Percentiles rank a stretch among this genome's conserved stretches.
Evolutionary conservation across 1,139 yeast species (phyloP).

Genomic region (Debaryomycetaceae sp.): DNA sequence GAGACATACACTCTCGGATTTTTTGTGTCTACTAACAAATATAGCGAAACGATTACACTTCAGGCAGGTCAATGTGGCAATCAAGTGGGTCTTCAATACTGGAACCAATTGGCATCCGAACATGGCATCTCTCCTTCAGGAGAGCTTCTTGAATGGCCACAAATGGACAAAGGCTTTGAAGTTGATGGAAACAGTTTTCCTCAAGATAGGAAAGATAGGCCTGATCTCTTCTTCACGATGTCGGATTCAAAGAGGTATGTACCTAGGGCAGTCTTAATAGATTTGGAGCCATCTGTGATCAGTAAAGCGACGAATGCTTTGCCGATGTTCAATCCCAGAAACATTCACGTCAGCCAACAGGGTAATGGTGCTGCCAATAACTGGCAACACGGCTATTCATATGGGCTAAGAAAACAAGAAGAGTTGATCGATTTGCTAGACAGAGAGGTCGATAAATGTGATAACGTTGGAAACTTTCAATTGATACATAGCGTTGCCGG

Average conservation of each 20-base stretch:
- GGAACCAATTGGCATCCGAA: conserved; percentile 86
- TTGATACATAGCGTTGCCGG: conserved; percentile 96
- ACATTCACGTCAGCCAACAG: conserved; percentile 70
- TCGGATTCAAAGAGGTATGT: conserved; percentile 73
- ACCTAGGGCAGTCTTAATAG: conserved; percentile 82
- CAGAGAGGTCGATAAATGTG: conserved; percentile 88
- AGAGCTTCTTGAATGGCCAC: conserved; percentile 28
- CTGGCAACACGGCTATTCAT: conserved; percentile 88
- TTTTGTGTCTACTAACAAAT: conserved; percentile 24
- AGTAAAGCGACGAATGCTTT: conserved; percentile 56
- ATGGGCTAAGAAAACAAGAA: conserved; percentile 69
- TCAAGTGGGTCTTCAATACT: conserved; percentile 89
- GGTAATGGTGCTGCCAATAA: conserved; percentile 95
- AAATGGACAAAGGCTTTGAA: conserved; percentile 13
- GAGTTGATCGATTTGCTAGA: conserved; percentile 78
- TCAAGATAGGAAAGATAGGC: conserved; percentile 59
- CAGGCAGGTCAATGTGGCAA: conserved; percentile 91
- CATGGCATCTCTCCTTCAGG: conserved; percentile 87
- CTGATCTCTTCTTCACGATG: conserved; percentile 79
- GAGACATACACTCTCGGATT: background rate
- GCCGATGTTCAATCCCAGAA: conserved; percentile 80
- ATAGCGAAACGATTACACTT: conserved; percentile 38
- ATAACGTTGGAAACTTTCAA: conserved; percentile 86
- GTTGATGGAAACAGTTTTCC: conserved; percentile 11
- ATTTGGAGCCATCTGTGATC: conserved; percentile 88